Base-by-base conservation (phyloP, 2,329 filamentous ascomycete genomes). In the Blumeriella jaapii region DNA sequence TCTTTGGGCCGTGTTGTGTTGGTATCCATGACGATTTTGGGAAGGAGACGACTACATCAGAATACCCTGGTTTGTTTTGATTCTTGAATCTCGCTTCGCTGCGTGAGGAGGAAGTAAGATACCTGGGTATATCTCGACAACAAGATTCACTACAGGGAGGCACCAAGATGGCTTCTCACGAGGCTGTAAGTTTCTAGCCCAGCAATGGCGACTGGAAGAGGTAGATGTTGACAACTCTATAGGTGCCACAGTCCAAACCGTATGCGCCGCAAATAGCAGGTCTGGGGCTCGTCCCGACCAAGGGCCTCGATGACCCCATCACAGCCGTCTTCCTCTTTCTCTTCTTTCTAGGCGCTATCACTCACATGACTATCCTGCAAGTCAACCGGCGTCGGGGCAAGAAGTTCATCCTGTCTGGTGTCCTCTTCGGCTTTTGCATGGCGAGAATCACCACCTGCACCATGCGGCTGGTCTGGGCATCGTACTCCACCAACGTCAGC, bases 251-350 rank as follows among this genome's bases (percentile, higher is more conserved):
- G 17, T 36, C 34, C 19, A 29, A 22, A 18, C 50, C 50, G 6
- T 55, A 55, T 29, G 29, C 42, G 3, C 69, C 6, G 51, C 45
- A 9, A 57, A 49, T 9, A 3, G 73, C 76, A 26, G 50, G 54
- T 11, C 56, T 76, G 12, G 78, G 78, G 38, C 71, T 75, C 15
- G 65, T 2, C 51, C 80, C 82, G 2, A 68, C 63, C 1, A 51
- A 64, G 3, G 42, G 52, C 2, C 59, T 79, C 43, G 82, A 87
- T 54, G 64, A 76, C 6, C 76, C 80, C 23, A 65, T 84, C 52
- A 71, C 64, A 41, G 64, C 68, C 34, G 67, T 82, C 38, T 70
- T 86, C 43, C 55, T 85, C 10, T 54, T 58, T 25, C 53, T 80
- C 37, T 82, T 77, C 56, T 40, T 70, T 20, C 23, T 50, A 29